Percentiles rank a stretch among this genome's conserved stretches.
phyloP scores from a whole-genome alignment of 2,329 filamentous ascomycete genomes.

The Aplosporella prunicola region DNA sequence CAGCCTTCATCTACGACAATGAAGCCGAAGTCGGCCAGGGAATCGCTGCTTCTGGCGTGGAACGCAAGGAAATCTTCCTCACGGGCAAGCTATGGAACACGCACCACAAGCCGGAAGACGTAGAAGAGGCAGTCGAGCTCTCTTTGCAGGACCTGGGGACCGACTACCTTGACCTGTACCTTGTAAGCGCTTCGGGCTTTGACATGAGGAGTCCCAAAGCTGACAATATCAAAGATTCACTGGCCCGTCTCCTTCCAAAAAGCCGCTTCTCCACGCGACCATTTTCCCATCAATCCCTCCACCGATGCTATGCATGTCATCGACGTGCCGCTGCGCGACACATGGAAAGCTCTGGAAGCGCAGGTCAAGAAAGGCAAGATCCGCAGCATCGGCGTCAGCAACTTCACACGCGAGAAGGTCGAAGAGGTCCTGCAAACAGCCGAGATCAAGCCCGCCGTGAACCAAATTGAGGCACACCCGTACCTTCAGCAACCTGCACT shows the following conservation, averaged over 20 bases:
- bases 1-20: constrained; percentile 41
- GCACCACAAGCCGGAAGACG: constrained; percentile 63
- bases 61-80: constrained; percentile 40
- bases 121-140: constrained; percentile 48
- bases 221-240: constrained; percentile 50
- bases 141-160: constrained; percentile 52
- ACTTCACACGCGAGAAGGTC: constrained; percentile 15
- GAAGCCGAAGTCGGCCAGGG: constrained; percentile 40
- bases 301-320: constrained; percentile 34
- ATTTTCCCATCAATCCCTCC: constrained; percentile 47
- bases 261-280: constrained; percentile 61
- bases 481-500: constrained; percentile 56
- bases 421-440: constrained; percentile 18
- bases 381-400: constrained; percentile 31
- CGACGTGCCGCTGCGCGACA: constrained; percentile 30
- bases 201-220: neutral
- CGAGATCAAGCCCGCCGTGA: constrained; percentile 40
- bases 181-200: constrained; percentile 5
- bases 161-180: constrained; percentile 53
- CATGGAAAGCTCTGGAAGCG: constrained; percentile 32
- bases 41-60: constrained; percentile 35
- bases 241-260: constrained; percentile 55
- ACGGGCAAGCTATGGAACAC: constrained; percentile 74
- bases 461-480: constrained; percentile 58
- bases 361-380: constrained; percentile 34